A percentile compares a stretch with the other conserved stretches of the same genome.
Conservation (phyloP, 2,329 filamentous ascomycete genomes). For the Xylaria digitata region DNA sequence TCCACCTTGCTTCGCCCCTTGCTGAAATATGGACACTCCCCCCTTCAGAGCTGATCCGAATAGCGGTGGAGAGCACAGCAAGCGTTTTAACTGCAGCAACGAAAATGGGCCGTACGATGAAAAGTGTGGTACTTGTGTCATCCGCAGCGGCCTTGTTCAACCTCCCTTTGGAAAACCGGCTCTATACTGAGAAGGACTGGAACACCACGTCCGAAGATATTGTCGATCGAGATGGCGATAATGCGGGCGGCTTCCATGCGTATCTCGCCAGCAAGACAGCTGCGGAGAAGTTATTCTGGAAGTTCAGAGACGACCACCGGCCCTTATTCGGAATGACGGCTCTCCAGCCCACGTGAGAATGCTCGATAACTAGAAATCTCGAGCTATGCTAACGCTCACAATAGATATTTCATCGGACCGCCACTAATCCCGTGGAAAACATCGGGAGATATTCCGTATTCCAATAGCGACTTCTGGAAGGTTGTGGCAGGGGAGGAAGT, state of each 20-base stretch:
- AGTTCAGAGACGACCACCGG: slow-evolving; percentile 41
- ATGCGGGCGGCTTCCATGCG: slow-evolving; percentile 42
- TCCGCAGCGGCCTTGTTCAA: slow-evolving; percentile 45
- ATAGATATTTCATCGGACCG: slow-evolving; percentile 46
- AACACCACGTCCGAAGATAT: slow-evolving; percentile 42
- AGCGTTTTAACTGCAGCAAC: slow-evolving; percentile 42
- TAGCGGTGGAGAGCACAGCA: slow-evolving; percentile 40
- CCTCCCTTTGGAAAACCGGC: slow-evolving; percentile 37
- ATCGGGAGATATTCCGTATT: slow-evolving; percentile 40
- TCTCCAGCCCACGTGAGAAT: slow-evolving; percentile 45
- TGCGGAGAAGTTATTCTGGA: slow-evolving; percentile 46
- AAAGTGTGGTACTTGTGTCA: slow-evolving; percentile 45
- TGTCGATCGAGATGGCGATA: slow-evolving; percentile 33
- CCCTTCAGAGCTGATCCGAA: slow-evolving; percentile 44
- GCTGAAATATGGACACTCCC: slow-evolving; percentile 40
- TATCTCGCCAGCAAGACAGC: slow-evolving; percentile 47
- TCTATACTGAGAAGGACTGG: slow-evolving; percentile 46
- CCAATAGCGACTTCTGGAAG: slow-evolving; percentile 41
- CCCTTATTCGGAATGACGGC: slow-evolving; percentile 45
- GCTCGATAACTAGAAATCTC: neutral
- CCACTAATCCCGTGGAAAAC: slow-evolving; percentile 46
- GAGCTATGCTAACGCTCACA: slow-evolving; percentile 9
- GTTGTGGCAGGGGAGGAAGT: slow-evolving; percentile 41
- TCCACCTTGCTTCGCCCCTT: slow-evolving; percentile 46
- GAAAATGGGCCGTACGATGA: slow-evolving; percentile 39